Base-by-base conservation (phyloP, 768 basidiomycete genomes). In the Mycena olivaceomarginata region DNA sequence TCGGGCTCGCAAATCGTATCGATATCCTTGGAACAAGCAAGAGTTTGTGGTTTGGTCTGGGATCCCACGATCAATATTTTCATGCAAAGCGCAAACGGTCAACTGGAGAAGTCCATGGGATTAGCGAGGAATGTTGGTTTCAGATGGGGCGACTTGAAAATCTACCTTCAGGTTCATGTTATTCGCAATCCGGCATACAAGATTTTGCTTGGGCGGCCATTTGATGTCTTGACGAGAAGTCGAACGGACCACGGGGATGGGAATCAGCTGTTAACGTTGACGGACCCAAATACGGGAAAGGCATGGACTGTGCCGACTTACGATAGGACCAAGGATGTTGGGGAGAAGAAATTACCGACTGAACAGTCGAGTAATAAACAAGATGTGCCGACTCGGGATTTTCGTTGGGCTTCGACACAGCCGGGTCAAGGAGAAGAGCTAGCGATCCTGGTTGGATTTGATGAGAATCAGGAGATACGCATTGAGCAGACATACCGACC, bases 1-100 rank as follows among this genome's bases (percentile, higher is more conserved):
- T 77, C 77, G 2, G 82, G 84, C 0, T 85, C 82, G 4, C 83
- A 84, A 60, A 84, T 85, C 8, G 80, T 83, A 0, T 81, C 81
- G 2, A 84, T 83, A 79, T 63, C 71, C 0, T 37, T 76, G 25
- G 70, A 65, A 22, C 70, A 72, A 3, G 83, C 83, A 2, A 20
- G 67, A 39, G 5, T 31, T 3, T 67, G 48, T 25, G 48, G 48
- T 15, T 8, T 82, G 0, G 59, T 56, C 22, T 82, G 78, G 79
- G 73, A 83, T 51, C 75, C 82, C 0, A 74, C 78, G 16, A 72
- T 81, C 9, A 78, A 56, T 2, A 80, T 86, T 0, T 56, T 75
- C 11, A 82, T 86, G 82, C 80, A 85, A 63, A 80, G 77, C n/a
- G 82, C 84, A 6, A 63, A 63, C n/a, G 40, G 62, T 20, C 40